Evolutionary conservation across 805 yeast species (phyloP).

Genomic region (Wickerhamomyces ciferrii): DNA sequence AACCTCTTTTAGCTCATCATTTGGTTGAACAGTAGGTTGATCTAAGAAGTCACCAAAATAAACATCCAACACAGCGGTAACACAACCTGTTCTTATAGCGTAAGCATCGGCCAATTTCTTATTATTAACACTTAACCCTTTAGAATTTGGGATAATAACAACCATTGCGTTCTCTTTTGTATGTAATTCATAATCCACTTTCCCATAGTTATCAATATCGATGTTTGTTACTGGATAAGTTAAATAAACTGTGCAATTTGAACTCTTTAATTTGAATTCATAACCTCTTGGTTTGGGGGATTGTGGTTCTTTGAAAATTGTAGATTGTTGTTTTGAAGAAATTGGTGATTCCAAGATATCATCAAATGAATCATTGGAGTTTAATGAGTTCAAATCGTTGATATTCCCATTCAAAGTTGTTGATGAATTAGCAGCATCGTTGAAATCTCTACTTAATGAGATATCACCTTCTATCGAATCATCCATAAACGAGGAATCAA

Average conservation of each 20-base stretch:
- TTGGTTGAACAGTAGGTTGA: background rate
- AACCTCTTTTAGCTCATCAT: background rate
- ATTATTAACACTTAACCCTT: constrained; percentile 18
- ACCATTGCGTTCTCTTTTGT: constrained; percentile 22
- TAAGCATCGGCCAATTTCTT: constrained; percentile 22
- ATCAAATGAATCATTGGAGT: constrained; percentile 15
- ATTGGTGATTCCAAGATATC: constrained; percentile 11
- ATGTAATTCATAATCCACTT: constrained; percentile 16
- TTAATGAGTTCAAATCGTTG: background rate
- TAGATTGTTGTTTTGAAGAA: constrained; percentile 10
- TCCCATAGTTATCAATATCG: constrained; percentile 19
- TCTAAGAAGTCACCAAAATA: constrained; percentile 17
- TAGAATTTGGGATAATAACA: constrained; percentile 19
- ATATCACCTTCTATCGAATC: constrained; percentile 19
- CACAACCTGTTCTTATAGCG: constrained; percentile 22
- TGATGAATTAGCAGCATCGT: background rate
- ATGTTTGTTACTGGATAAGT: constrained; percentile 17
- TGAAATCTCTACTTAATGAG: constrained; percentile 10
- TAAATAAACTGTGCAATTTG: constrained; percentile 13
- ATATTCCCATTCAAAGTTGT: background rate
- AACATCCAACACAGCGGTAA: constrained; percentile 18
- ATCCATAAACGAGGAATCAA: constrained; percentile 15
- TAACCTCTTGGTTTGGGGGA: constrained; percentile 18
- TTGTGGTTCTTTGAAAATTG: constrained; percentile 9
- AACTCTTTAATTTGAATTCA: constrained; percentile 12